Percentiles rank a stretch among this genome's conserved stretches.
Evolutionary conservation across 768 basidiomycete species (phyloP).

Genomic region (Suillus occidentalis): DNA sequence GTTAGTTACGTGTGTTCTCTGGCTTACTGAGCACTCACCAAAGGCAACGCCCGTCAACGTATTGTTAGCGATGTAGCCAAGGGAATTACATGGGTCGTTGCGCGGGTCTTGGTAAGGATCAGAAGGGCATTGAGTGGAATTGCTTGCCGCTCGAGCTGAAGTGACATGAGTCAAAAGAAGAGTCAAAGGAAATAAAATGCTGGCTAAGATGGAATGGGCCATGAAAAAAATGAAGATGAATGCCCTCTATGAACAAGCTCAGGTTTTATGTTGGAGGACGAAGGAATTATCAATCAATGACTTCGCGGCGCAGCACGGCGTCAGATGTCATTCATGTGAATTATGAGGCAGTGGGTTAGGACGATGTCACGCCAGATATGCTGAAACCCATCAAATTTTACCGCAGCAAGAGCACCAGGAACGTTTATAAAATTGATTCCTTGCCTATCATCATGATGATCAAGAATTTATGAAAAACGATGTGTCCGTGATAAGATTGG

Average conservation of each 20-base stretch:
- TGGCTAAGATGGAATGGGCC: background rate
- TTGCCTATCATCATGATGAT: no score
- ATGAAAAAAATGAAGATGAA: background rate
- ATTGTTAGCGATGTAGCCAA: constrained; percentile 58
- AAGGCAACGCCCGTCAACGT: constrained; percentile 50
- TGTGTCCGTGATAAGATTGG: background rate
- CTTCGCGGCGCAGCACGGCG: background rate
- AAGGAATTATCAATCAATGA: no score
- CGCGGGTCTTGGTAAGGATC: constrained; percentile 50
- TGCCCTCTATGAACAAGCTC: background rate
- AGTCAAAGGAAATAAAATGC: background rate
- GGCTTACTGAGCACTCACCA: constrained; percentile 28
- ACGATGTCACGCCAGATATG: background rate
- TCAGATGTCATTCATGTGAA: background rate
- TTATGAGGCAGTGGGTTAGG: background rate
- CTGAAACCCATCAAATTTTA: background rate
- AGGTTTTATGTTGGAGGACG: background rate
- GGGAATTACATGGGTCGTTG: constrained; percentile 52
- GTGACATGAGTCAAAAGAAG: background rate
- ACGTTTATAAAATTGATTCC: background rate
- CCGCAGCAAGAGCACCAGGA: background rate
- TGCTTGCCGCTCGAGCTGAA: constrained; percentile 3
- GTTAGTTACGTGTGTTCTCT: background rate
- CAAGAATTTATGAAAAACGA: background rate
- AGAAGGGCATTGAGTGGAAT: constrained; percentile 20